Evolutionary conservation across 2,329 filamentous ascomycete species (phyloP).

Genomic region (Exophiala lecanii-corni): DNA sequence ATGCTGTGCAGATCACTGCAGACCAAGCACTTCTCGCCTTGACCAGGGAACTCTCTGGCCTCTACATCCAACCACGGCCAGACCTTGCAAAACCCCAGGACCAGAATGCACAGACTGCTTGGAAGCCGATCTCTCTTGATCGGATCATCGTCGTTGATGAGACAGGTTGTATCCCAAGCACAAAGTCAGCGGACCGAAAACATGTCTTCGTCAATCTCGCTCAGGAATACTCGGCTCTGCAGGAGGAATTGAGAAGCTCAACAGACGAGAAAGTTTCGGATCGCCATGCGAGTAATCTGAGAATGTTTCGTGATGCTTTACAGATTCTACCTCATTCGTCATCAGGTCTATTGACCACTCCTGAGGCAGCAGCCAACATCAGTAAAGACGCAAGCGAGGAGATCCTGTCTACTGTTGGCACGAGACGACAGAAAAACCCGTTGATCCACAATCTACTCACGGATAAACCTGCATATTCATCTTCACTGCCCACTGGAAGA

Average conservation of each 20-base stretch:
- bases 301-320: slow-evolving; percentile 65
- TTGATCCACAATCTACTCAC: slow-evolving; percentile 94
- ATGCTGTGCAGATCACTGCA: slow-evolving; percentile 46
- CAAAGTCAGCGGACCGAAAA: slow-evolving; percentile 42
- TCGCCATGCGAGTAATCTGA: slow-evolving; percentile 42
- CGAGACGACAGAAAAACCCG: slow-evolving; percentile 67
- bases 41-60: slow-evolving; percentile 67
- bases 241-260: slow-evolving; percentile 51
- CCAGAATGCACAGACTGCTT: slow-evolving; percentile 37
- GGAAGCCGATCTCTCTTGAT: slow-evolving; percentile 63
- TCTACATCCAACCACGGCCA: slow-evolving; percentile 46
- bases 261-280: slow-evolving; percentile 27
- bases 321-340: slow-evolving; percentile 75
- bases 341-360: slow-evolving; percentile 84
- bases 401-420: slow-evolving; percentile 47
- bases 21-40: slow-evolving; percentile 71
- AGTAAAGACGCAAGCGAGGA: slow-evolving; percentile 31
- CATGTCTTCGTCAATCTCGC: slow-evolving; percentile 91
- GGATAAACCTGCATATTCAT: slow-evolving; percentile 88
- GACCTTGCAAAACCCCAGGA: slow-evolving; percentile 41
- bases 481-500: slow-evolving; percentile 74
- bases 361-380: slow-evolving; percentile 69
- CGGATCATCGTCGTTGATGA: slow-evolving; percentile 85
- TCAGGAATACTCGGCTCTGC: slow-evolving; percentile 74
- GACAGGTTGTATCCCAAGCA: slow-evolving; percentile 70